Conservation (phyloP, 148 eudicot species). For the Hydrangea macrophylla region DNA sequence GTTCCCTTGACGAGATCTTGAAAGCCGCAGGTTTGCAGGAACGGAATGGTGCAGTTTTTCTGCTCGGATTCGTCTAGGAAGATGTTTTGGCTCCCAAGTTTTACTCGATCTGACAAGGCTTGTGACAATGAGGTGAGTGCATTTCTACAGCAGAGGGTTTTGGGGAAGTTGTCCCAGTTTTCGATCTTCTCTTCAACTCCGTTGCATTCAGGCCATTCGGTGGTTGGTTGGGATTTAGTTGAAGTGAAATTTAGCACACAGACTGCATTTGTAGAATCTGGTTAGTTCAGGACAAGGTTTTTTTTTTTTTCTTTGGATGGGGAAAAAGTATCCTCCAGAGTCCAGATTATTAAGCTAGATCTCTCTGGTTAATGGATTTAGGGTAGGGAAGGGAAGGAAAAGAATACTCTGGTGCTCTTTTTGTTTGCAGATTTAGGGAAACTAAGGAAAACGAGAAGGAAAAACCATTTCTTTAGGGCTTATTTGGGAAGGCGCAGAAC, state of each 20-base stretch:
- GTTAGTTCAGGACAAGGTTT: too few species aligned
- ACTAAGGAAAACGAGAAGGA: too few species aligned
- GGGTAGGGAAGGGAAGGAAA: too few species aligned
- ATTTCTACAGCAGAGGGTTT: constrained; percentile 31
- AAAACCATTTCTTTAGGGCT: too few species aligned
- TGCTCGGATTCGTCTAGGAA: constrained; percentile 20
- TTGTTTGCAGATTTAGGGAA: too few species aligned
- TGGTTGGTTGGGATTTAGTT: constrained; percentile 26
- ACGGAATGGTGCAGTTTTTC: constrained; percentile 21
- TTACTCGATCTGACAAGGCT: constrained; percentile 22
- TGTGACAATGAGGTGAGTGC: constrained; percentile 20
- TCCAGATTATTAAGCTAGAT: too few species aligned
- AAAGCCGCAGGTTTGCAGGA: constrained; percentile 23
- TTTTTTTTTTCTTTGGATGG: too few species aligned
- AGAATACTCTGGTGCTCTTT: too few species aligned
- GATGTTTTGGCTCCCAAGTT: neutral
- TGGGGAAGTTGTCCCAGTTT: constrained; percentile 26
- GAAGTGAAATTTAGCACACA: constrained; percentile 29
- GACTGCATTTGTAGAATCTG: constrained; percentile 20
- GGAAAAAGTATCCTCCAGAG: too few species aligned
- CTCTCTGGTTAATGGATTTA: too few species aligned
- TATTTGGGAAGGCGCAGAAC: too few species aligned
- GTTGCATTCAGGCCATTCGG: constrained; percentile 36
- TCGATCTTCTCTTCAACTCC: constrained; percentile 8
- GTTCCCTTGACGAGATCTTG: constrained; percentile 12